Conservation (phyloP, 1,284 basidiomycete genomes). For the Mycosarcoma mackinlayi region DNA sequence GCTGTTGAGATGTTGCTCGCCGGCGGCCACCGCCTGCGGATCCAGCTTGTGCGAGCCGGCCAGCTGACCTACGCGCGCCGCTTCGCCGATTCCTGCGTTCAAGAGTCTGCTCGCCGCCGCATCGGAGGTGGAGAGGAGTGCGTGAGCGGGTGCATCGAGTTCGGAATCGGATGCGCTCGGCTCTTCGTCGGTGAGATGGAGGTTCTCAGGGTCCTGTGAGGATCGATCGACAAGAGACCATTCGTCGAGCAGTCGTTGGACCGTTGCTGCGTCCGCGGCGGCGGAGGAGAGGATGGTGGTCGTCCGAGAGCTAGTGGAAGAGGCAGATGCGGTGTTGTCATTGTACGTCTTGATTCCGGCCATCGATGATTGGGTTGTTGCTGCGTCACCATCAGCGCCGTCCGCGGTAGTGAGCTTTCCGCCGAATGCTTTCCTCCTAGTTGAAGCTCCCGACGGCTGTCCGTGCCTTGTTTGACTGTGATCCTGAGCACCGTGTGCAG, state of each 20-base stretch:
- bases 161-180: slow-evolving; percentile 17
- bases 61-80: slow-evolving; percentile 10
- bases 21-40: slow-evolving; percentile 9
- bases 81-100: slow-evolving; percentile 6
- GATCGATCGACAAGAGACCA: slow-evolving; percentile 44
- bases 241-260: slow-evolving; percentile 43
- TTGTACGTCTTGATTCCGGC: not conserved
- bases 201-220: slow-evolving; percentile 33
- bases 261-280: slow-evolving; percentile 23
- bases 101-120: not conserved
- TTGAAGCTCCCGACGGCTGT: not conserved
- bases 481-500: not conserved
- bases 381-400: not conserved
- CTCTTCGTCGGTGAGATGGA: slow-evolving; percentile 52
- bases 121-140: not conserved
- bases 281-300: slow-evolving; percentile 3
- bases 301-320: slow-evolving; percentile 5
- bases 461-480: not conserved
- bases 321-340: not conserved
- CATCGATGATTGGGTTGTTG: not conserved
- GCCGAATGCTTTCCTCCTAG: slow-evolving; percentile 21
- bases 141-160: slow-evolving; percentile 2
- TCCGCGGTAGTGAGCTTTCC: slow-evolving; percentile 18
- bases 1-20: slow-evolving; percentile 2
- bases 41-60: slow-evolving; percentile 22